These are phyloP conservation scores for Spinacia oleracea DNA, from an alignment of 179 eudicot species.

Conservation along the genomic window DNA sequence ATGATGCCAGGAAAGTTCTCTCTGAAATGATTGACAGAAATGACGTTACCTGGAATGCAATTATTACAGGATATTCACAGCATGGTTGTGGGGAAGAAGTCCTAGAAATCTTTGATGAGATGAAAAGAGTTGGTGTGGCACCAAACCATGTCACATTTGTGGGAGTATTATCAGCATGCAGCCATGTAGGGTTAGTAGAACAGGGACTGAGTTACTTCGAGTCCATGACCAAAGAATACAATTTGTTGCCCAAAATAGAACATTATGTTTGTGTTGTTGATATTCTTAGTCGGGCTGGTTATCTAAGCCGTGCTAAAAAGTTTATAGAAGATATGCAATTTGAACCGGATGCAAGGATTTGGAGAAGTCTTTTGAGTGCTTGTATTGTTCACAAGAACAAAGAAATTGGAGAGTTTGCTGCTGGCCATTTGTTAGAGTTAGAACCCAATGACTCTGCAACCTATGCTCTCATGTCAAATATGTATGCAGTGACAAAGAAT, in stretches of 20 bases:
- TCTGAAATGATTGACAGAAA: slow-evolving; percentile 49
- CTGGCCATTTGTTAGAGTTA: slow-evolving; percentile 35
- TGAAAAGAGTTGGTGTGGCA: slow-evolving; percentile 39
- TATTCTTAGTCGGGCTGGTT: slow-evolving; percentile 45
- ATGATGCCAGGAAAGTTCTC: slow-evolving; percentile 45
- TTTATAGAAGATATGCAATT: slow-evolving; percentile 46
- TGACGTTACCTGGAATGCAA: slow-evolving; percentile 89
- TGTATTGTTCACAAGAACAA: slow-evolving; percentile 41
- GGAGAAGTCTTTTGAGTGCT: slow-evolving; percentile 54
- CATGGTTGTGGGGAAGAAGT: slow-evolving; percentile 72
- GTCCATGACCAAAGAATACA: slow-evolving; percentile 41
- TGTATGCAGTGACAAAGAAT: slow-evolving; percentile 32
- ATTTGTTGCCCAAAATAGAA: slow-evolving; percentile 40
- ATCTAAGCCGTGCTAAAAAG: slow-evolving; percentile 35
- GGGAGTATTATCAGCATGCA: slow-evolving; percentile 53
- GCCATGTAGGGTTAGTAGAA: slow-evolving; percentile 56
- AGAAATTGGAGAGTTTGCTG: slow-evolving; percentile 43
- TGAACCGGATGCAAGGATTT: slow-evolving; percentile 46
- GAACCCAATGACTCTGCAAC: slow-evolving; percentile 57
- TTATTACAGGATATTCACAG: slow-evolving; percentile 87
- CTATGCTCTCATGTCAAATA: slow-evolving; percentile 45
- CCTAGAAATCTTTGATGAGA: slow-evolving; percentile 39
- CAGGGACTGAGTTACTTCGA: slow-evolving; percentile 43
- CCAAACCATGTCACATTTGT: slow-evolving; percentile 47
- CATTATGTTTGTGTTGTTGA: slow-evolving; percentile 52